Percentiles rank a stretch among this genome's conserved stretches.
Conservation (phyloP, 768 basidiomycete species). For the Imleria badia region DNA sequence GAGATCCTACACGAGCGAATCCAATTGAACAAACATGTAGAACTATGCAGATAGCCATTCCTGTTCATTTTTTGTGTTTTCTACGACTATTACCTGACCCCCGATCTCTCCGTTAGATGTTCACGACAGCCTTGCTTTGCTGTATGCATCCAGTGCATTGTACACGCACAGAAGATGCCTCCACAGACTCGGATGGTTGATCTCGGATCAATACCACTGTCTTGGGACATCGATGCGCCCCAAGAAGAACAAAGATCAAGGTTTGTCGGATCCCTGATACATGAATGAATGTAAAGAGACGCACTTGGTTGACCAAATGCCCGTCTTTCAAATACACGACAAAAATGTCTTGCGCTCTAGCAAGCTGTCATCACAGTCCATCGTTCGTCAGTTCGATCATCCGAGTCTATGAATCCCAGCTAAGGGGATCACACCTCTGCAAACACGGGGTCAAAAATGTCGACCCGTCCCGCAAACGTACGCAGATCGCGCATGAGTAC, state of each 20-base stretch:
- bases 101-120: too few relatives aligned
- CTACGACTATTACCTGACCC: too few relatives aligned
- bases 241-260: too few relatives aligned
- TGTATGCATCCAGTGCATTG: constrained; percentile 19
- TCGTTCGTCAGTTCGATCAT: neutral
- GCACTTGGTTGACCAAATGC: constrained; percentile 12
- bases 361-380: constrained; percentile 2
- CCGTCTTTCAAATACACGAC: constrained; percentile 22
- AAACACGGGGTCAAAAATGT: constrained; percentile 12
- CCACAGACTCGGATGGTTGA: constrained; percentile 17
- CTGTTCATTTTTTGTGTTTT: too few relatives aligned
- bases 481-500: constrained; percentile 10
- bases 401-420: too few relatives aligned
- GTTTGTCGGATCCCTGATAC: too few relatives aligned
- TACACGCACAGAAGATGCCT: constrained; percentile 13
- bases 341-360: constrained; percentile 18
- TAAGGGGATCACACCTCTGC: constrained; percentile 9
- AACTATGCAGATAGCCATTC: too few relatives aligned
- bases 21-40: neutral
- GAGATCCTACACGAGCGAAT: too few relatives aligned
- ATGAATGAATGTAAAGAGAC: too few relatives aligned
- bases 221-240: too few relatives aligned
- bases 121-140: too few relatives aligned
- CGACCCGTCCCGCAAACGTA: constrained; percentile 3
- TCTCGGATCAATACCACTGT: constrained; percentile 17